Evolutionary conservation across 148 eudicot species (phyloP), one percentile per base, ranked within the genome.

Genomic region (Fagopyrum tataricum): DNA sequence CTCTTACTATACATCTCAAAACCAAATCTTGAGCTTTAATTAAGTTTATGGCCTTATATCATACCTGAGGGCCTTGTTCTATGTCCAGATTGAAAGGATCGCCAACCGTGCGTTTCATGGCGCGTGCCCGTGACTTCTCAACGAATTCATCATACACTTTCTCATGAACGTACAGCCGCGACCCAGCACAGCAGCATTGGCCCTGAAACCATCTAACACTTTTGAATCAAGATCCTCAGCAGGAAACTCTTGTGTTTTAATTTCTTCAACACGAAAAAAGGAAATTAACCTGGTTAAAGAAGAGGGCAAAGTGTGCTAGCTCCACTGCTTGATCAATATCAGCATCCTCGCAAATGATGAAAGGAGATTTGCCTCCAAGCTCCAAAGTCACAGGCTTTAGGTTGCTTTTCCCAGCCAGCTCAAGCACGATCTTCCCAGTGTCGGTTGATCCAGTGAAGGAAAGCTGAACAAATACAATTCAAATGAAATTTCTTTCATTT

Each of bases 31-130:
- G 0, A 52, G 18, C 56, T 52, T 56, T 56, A 4, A 20, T 55
- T 4, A 1, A 7, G 14, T 3, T 31, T 31, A 14, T 26, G 9
- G 58, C 0, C 18, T 12, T 18, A 18, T 43, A 5, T 13, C 7
- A 20, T 71, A 89, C 98, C 91, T 94, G 98, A 67, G 99, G 99
- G 75, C 99, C 99, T 86, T 95, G 99, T 76, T 95, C 99, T 81
- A 86, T 82, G 23, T 85, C 97, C 62, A 82, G 78, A 77, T 82
- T 88, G 85, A 91, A 95, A 72, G 99, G 99, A 81, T 95, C 99
- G 23, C 97, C 99, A 75, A 95, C 97, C 15, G 79, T 74, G 43
- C 97, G 96, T 76, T 67, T 91, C 68, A 79, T 40, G 71, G 99
- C 96, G 44, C 97, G 93, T 14, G 89, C 88, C 81, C 82, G 84